Conservation (phyloP, 805 yeast species). For the Ogataea minuta region DNA sequence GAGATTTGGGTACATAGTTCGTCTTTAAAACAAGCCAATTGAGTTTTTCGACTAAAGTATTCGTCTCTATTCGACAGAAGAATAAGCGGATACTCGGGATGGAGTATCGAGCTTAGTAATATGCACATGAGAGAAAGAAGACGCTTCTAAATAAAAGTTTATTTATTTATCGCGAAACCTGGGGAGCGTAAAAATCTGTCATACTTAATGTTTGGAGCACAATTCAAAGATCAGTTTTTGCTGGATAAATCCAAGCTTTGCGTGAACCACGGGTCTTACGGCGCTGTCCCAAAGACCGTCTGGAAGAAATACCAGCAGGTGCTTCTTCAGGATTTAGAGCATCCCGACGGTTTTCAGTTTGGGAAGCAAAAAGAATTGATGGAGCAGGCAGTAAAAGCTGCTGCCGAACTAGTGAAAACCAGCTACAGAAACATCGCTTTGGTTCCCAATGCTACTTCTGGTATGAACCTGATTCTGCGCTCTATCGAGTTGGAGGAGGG, state of each 20-base stretch:
- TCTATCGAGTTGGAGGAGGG: constrained; percentile 49
- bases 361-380: constrained; percentile 31
- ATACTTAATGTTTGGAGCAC: constrained; percentile 42
- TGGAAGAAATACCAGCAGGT: constrained; percentile 36
- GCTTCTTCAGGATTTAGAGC: constrained; percentile 31
- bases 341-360: constrained; percentile 48
- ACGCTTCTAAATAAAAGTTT: too few relatives aligned
- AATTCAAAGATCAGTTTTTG: constrained; percentile 47
- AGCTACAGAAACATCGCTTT: constrained; percentile 50
- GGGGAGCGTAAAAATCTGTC: neutral
- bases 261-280: constrained; percentile 67
- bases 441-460: constrained; percentile 59
- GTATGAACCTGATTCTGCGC: constrained; percentile 55
- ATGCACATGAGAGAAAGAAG: constrained; percentile 63
- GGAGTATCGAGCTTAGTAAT: constrained; percentile 60
- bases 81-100: constrained; percentile 73
- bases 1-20: constrained; percentile 41
- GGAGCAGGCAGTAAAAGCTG: constrained; percentile 34
- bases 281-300: constrained; percentile 51
- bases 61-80: constrained; percentile 88
- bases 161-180: neutral
- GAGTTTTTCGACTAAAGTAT: constrained; percentile 69
- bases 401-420: constrained; percentile 46
- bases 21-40: constrained; percentile 43
- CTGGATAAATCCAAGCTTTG: constrained; percentile 40